phyloP scores from a whole-genome alignment of 2,329 filamentous ascomycete species.

The Calonectria hongkongensis region DNA sequence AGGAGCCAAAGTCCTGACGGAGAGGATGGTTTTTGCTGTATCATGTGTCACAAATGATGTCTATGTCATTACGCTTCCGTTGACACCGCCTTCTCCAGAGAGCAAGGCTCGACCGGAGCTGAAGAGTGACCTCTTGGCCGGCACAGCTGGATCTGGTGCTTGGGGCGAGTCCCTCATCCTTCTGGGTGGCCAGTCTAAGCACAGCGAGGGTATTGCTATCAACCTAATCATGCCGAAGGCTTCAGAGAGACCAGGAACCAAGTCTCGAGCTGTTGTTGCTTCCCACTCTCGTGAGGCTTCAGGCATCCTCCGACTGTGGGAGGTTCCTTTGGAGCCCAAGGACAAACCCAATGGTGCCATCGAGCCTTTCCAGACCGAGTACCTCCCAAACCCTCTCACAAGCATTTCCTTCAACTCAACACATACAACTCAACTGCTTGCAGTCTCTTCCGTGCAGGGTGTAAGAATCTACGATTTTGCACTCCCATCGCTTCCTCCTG shows the following conservation, averaged over 20 bases:
- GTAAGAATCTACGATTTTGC: slow-evolving; percentile 79
- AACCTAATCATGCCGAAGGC: slow-evolving; percentile 67
- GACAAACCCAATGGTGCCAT: slow-evolving; percentile 55
- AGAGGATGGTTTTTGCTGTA: slow-evolving; percentile 77
- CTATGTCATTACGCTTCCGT: slow-evolving; percentile 75
- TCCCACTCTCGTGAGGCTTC: slow-evolving; percentile 76
- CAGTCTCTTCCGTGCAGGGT: slow-evolving; percentile 72
- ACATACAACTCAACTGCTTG: slow-evolving; percentile 74
- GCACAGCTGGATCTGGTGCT: slow-evolving; percentile 74
- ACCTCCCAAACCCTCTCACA: slow-evolving; percentile 71
- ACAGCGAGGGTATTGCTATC: slow-evolving; percentile 74
- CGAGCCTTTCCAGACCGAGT: slow-evolving; percentile 77
- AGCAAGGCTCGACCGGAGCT: slow-evolving; percentile 75
- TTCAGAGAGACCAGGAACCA: slow-evolving; percentile 60
- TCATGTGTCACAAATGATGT: slow-evolving; percentile 75
- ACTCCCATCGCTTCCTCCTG: slow-evolving; percentile 69
- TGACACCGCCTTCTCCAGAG: slow-evolving; percentile 76
- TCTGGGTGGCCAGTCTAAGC: slow-evolving; percentile 72
- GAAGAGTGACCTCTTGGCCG: slow-evolving; percentile 69
- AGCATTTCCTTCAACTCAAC: slow-evolving; percentile 77
- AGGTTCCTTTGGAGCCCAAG: slow-evolving; percentile 69
- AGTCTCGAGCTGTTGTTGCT: slow-evolving; percentile 72
- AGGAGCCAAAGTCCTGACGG: slow-evolving; percentile 69
- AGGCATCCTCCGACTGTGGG: slow-evolving; percentile 75
- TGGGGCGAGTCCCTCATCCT: slow-evolving; percentile 77